phyloP scores from a whole-genome alignment of 345 rosid species.

The Turritis glabra region DNA sequence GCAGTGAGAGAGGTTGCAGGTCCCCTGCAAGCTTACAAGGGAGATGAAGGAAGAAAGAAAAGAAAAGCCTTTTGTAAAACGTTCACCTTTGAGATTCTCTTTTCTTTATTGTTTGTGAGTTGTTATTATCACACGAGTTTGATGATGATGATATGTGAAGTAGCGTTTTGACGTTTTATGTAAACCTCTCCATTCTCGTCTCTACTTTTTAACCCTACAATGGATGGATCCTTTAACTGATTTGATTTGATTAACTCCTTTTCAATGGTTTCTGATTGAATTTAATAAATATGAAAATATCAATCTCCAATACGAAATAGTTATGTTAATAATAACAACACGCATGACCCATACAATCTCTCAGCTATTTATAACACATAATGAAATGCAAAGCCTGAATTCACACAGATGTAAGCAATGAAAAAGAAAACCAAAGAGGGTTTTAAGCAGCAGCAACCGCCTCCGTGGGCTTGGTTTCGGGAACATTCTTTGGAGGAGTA shows the following conservation, averaged over 20 bases:
- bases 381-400: conserved; percentile 13
- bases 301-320: conserved; percentile 10
- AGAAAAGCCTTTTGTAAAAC: conserved; percentile 12
- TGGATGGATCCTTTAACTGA: conserved; percentile 4
- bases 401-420: conserved; percentile 14
- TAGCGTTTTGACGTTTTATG: conserved; percentile 30
- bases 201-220: conserved; percentile 14
- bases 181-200: conserved; percentile 32
- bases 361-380: conserved; percentile 27
- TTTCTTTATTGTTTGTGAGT: conserved; percentile 32
- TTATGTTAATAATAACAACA: conserved; percentile 30
- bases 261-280: neutral
- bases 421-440: neutral
- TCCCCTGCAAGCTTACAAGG: conserved; percentile 66
- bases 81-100: conserved; percentile 26
- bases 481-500: conserved; percentile 35
- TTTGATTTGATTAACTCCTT: conserved; percentile 1
- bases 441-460: conserved; percentile 46
- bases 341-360: conserved; percentile 6
- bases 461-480: conserved; percentile 41
- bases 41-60: conserved; percentile 46
- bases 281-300: conserved; percentile 6
- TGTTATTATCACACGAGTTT: conserved; percentile 35
- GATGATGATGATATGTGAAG: conserved; percentile 41
- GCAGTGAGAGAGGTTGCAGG: conserved; percentile 61